Evolutionary conservation across 2,329 filamentous ascomycete species (phyloP), one percentile per base, ranked within the genome.

Genomic region (Trichoderma atrobrunneum): DNA sequence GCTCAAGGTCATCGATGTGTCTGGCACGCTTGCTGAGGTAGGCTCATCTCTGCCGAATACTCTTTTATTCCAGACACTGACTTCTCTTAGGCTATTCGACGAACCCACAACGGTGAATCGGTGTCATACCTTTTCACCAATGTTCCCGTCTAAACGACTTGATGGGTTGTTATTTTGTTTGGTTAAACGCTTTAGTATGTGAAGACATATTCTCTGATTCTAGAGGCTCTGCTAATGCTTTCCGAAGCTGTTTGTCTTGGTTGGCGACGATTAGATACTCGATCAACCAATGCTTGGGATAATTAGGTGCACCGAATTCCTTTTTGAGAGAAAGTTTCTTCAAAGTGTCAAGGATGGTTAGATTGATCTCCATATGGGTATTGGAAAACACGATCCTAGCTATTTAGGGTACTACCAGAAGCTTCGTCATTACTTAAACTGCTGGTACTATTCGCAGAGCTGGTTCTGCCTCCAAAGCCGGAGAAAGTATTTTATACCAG

Each of bases 1-100:
- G 82, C 89, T 98, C 74, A 91, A 94, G 82, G 95, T 95, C 71
- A 97, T 98, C 80, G 95, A 98, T 82, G 93, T 98, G 77, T 94
- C 92, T 78, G 92, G 93, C 56, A 97, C 94, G 43, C 84, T 93
- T 72, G 91, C 90, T n/a, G 91, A 87, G 81, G 84, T 84, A 78
- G 60, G 80, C 54, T 43, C 28, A 24, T 43, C 12, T 26, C 18
- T 59, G 7, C 7, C 4, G 10, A 10, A n/a, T 11, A 16, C 59
- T 14, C 21, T 24, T 18, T 12, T 6, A n/a, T 18, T 24, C 39
- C 57, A 63, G 24, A 70, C 77, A 30, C 76, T 70, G 5, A 36
- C 32, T 12, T 56, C 7, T 54, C n/a, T n/a, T 36, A 91, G 82
- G 90, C 90, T 14, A 92, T 91, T 76, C 85, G 90, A 70, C 84